Percentiles rank a stretch among this genome's conserved stretches.
phyloP scores from a whole-genome alignment of 1,139 yeast species.

The Candida tunisiensis region DNA sequence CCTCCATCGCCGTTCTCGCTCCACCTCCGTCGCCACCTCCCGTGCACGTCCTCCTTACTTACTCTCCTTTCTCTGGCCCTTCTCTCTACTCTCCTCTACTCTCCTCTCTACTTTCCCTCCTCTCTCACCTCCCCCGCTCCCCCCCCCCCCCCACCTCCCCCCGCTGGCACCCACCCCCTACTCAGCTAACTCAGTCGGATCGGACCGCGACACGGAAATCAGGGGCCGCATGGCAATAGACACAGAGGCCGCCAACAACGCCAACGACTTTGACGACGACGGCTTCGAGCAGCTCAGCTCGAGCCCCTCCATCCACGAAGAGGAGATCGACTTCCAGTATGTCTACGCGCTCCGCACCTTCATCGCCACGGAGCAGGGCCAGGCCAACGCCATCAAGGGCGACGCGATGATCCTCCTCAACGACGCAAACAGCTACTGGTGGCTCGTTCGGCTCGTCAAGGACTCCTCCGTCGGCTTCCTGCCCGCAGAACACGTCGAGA shows the following conservation, averaged over 20 bases:
- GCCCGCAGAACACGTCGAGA: conserved; percentile 91
- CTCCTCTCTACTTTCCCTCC: too few species aligned
- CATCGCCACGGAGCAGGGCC: conserved; percentile 87
- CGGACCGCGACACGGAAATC: too few species aligned
- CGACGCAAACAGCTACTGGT: conserved; percentile 92
- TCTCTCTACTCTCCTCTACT: too few species aligned
- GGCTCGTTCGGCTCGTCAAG: conserved; percentile 64
- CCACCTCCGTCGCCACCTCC: too few species aligned
- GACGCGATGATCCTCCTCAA: conserved; percentile 71
- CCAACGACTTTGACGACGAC: conserved; percentile 7
- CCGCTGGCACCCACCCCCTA: too few species aligned
- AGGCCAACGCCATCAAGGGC: conserved; percentile 63
- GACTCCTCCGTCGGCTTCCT: conserved; percentile 66
- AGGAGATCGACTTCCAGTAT: conserved; percentile 53
- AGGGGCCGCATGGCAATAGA: neutral
- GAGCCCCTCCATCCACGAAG: conserved; percentile 36
- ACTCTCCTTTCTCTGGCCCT: too few species aligned
- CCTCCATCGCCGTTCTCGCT: too few species aligned
- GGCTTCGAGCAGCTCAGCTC: conserved; percentile 16
- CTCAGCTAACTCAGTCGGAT: too few species aligned
- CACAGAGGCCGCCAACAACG: neutral
- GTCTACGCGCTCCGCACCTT: conserved; percentile 78
- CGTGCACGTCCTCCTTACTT: too few species aligned
- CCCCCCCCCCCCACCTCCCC: too few species aligned
- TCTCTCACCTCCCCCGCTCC: too few species aligned